Percentiles rank a stretch among this genome's conserved stretches.
phyloP scores from a whole-genome alignment of 2,329 filamentous ascomycete species.

The Alternaria brassicicola region DNA sequence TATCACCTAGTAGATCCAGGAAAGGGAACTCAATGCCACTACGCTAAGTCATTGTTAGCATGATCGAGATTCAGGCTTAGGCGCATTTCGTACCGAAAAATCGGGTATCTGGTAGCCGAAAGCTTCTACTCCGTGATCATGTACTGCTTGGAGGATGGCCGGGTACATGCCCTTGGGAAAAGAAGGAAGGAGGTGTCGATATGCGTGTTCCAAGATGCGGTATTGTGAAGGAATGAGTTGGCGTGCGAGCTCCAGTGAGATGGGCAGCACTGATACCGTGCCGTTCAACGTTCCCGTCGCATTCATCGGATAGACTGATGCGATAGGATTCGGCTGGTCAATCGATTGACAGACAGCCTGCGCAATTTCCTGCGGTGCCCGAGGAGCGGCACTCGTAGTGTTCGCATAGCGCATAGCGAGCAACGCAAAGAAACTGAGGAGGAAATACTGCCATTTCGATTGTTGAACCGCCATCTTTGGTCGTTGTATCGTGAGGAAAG shows the following conservation, averaged over 20 bases:
- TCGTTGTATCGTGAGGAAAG: constrained; percentile 36
- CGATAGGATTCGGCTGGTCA: constrained; percentile 57
- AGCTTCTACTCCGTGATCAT: constrained; percentile 60
- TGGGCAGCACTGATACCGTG: constrained; percentile 60
- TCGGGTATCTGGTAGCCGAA: constrained; percentile 53
- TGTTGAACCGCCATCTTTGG: constrained; percentile 30
- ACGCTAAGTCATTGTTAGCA: constrained; percentile 47
- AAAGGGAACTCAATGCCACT: constrained; percentile 63
- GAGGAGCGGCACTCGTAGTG: constrained; percentile 17
- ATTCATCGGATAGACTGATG: constrained; percentile 53
- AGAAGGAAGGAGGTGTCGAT: constrained; percentile 54
- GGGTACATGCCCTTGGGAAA: constrained; percentile 62
- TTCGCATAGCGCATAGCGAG: constrained; percentile 35
- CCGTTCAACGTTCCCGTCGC: constrained; percentile 62
- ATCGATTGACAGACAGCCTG: constrained; percentile 29
- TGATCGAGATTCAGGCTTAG: neutral
- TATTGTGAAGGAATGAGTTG: constrained; percentile 58
- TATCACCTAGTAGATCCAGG: constrained; percentile 59
- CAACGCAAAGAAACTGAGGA: constrained; percentile 35
- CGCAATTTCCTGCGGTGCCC: neutral
- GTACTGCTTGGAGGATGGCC: constrained; percentile 57
- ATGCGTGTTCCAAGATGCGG: constrained; percentile 58
- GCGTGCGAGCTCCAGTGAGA: constrained; percentile 55
- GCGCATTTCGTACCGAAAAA: constrained; percentile 53
- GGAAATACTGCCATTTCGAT: constrained; percentile 35